phyloP scores from a whole-genome alignment of 345 rosid species.

The Salix dunnii region DNA sequence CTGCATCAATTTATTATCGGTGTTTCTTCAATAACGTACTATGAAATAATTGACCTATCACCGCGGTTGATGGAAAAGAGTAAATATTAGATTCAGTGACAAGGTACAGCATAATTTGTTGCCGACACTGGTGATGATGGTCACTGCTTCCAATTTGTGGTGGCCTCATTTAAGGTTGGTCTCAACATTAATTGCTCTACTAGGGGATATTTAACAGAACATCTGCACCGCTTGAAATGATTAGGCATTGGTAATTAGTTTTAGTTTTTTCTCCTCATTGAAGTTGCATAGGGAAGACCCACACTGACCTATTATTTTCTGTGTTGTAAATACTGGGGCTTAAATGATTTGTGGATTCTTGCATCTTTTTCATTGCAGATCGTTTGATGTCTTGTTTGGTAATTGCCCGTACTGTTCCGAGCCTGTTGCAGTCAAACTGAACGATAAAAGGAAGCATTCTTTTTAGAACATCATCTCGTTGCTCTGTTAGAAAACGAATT shows the following conservation, averaged over 20 bases:
- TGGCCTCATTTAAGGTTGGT: neutral
- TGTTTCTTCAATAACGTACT: no score
- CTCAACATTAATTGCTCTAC: neutral
- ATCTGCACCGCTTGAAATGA: no score
- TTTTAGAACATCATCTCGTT: neutral
- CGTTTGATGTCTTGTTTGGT: slow-evolving; percentile 71
- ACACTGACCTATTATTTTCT: neutral
- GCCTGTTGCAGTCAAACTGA: slow-evolving; percentile 66
- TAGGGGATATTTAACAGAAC: no score
- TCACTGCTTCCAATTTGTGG: neutral
- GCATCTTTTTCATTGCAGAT: slow-evolving; percentile 38
- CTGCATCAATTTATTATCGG: no score
- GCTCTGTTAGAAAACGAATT: no score
- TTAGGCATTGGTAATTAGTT: no score
- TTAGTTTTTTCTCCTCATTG: neutral
- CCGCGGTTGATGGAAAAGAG: neutral
- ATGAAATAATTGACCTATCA: neutral
- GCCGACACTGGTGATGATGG: neutral
- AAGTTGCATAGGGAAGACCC: neutral
- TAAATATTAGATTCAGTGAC: neutral
- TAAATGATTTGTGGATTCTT: slow-evolving; percentile 5
- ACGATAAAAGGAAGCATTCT: slow-evolving; percentile 24
- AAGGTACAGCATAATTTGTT: neutral
- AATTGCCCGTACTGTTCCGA: slow-evolving; percentile 78
- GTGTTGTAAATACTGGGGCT: neutral